These are phyloP conservation scores for Eucalyptus regnans DNA, from an alignment of 345 rosid genomes.

Conservation along the genomic window DNA sequence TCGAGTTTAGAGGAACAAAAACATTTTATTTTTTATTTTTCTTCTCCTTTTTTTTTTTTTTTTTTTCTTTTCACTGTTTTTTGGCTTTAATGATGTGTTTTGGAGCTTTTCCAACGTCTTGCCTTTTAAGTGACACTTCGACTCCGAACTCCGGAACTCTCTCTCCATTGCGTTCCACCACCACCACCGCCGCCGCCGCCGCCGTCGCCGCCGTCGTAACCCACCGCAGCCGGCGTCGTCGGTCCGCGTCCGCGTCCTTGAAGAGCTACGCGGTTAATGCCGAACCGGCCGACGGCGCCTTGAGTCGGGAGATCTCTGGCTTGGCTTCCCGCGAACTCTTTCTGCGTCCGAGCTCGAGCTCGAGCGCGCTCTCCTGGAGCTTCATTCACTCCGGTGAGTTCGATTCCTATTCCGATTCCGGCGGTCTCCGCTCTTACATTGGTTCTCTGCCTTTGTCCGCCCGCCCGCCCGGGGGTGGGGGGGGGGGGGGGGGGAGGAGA, in stretches of 20 bases:
- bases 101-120: background rate
- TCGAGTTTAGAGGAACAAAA: background rate
- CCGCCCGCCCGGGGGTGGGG: background rate
- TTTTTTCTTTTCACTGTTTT: background rate
- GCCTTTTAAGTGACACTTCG: background rate
- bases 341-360: background rate
- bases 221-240: background rate
- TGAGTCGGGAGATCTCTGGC: background rate
- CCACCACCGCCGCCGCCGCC: background rate
- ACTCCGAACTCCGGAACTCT: background rate
- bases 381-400: background rate
- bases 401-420: background rate
- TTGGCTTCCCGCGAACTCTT: background rate
- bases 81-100: background rate
- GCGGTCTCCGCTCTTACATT: background rate
- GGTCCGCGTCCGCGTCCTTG: background rate
- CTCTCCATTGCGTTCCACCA: background rate
- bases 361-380: background rate
- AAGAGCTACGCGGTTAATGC: background rate
- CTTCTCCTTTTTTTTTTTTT: background rate
- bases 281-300: background rate
- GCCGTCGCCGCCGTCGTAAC: background rate
- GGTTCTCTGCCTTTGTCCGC: background rate
- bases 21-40: background rate
- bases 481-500: too few relatives aligned